Evolutionary conservation across 768 basidiomycete genomes (phyloP), one percentile per base, ranked within the genome.

Genomic region (Pholiota microspora): DNA sequence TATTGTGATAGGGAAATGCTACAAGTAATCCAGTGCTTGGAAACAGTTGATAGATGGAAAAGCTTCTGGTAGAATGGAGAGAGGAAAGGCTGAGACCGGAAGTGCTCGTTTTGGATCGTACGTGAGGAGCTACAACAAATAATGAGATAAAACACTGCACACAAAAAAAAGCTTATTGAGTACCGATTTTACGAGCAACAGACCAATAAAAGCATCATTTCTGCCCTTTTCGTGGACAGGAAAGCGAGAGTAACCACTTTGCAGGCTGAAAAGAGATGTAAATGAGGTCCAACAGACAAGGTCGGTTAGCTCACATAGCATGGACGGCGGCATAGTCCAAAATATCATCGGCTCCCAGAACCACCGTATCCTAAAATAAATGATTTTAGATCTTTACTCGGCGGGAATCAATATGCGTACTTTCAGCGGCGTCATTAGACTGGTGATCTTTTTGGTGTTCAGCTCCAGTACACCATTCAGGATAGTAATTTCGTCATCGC

Each of bases 21-120:
- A 90, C 89, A 92, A 95, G 65, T 94, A 96, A 67, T 97, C 94
- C 38, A 98, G 71, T 0, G 94, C 94, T 66, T 98, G 92, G 76
- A 97, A 93, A 63, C 92, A 97, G 63, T 92, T 96, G 65, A 97
- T 95, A 7, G 82, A 80, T 0, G 93, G 92, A 29, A 77, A 74
- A 3, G 94, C 94, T 71, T 98, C 96, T 0, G 96, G 96, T 10
- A 98, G 70, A 24, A 96, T 87, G 0, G 89, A 86, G 0, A 98
- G 77, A 2, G 79, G 74, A 68, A 98, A 93, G 38, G 82, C 73
- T 0, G 85, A 85, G 4, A 95, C 86, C 2, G 88, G 85, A 23
- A 85, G 77, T 1, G 76, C 82, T 67, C 86, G 77, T 13, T 86
- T 78, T 0, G 94, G 93, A 64, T 98, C 94, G 64, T 98, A 97